A percentile compares a stretch with the other conserved stretches of the same genome.
phyloP scores from a whole-genome alignment of 176 grass and related monocot genomes.

The Stipa capillata region DNA sequence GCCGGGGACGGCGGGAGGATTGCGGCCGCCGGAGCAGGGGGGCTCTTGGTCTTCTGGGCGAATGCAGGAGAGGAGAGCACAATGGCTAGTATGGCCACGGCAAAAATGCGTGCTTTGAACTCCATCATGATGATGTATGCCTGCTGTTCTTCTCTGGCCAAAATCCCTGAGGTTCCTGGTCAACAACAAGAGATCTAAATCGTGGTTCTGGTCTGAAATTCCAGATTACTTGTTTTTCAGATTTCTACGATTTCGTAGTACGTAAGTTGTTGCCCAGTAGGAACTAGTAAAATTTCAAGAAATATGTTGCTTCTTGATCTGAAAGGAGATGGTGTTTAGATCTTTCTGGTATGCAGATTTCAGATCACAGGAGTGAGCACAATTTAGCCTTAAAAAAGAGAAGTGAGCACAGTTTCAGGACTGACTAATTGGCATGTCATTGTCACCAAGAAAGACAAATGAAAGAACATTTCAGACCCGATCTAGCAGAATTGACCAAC shows the following conservation, averaged over 20 bases:
- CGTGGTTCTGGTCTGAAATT: background rate
- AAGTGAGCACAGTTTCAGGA: background rate
- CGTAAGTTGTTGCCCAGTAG: background rate
- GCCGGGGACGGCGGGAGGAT: constrained; percentile 51
- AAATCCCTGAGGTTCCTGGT: constrained; percentile 17
- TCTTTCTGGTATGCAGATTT: constrained; percentile 11
- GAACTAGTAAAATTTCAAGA: background rate
- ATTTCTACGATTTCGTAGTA: background rate
- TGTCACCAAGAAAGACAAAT: constrained; percentile 28
- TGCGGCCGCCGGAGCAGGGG: constrained; percentile 36
- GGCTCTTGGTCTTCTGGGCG: constrained; percentile 44
- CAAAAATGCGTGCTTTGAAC: constrained; percentile 19
- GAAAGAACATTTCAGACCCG: background rate
- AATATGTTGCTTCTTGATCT: background rate
- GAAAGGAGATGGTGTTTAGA: background rate
- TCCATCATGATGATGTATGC: constrained; percentile 34
- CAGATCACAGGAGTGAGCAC: background rate
- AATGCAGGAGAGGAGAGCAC: constrained; percentile 34
- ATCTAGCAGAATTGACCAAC: constrained; percentile 34
- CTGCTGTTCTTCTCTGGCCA: constrained; percentile 7
- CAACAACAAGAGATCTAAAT: background rate
- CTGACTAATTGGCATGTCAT: constrained; percentile 16
- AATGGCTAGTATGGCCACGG: constrained; percentile 30
- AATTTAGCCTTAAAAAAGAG: too few species aligned
- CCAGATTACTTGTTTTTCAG: background rate